Base-by-base conservation (phyloP, 2,329 filamentous ascomycete species). In the Colletotrichum truncatum region DNA sequence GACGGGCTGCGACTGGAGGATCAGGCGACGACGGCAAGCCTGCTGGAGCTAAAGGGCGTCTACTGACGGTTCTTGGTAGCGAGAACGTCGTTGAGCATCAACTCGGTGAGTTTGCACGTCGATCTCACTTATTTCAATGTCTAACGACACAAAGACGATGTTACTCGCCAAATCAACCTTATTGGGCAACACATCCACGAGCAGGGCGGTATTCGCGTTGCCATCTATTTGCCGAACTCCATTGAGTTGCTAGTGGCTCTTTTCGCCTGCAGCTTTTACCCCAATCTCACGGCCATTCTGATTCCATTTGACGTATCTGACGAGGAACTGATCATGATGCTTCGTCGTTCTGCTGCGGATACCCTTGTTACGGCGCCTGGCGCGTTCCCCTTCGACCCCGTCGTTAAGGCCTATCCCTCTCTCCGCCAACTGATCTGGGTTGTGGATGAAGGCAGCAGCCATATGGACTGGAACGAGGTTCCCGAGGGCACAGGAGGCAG, bases 381-480 rank as follows among this genome's bases (percentile, higher is more conserved):
- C 41, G 89, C 91, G n/a, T 87, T 98, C 63, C 93, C 96, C 21
- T 88, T 97, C 43, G 90, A 93, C 67, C 81, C 86, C 36, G 86
- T 97, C 11, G 85, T 89, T 55, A 87, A 90, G 72, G 85, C 83
- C 56, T 93, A 92, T 72, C 85, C 90, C 5, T 85, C 86, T 36
- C 84, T 99, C 46, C 90, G 89, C 67, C 89, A 94, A 70, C 85
- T 97, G 30, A 87, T 98, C 71, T 98, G 94, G 93, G 94, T 98
- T 11, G 93, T 97, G 5, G 95, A 98, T 72, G 88, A 93, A 73
- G 93, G 93, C 41, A 98, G 90, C 81, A 88, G 89, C 71, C 95
- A 98, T 75, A 91, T 99, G 85, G 94, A 97, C 78, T 99, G 95
- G 94, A 94, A 93, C 71, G 93, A 95, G 74, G 88, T 94, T 2